Conservation (phyloP, 129 eudicot species). For the Tagetes patula region DNA sequence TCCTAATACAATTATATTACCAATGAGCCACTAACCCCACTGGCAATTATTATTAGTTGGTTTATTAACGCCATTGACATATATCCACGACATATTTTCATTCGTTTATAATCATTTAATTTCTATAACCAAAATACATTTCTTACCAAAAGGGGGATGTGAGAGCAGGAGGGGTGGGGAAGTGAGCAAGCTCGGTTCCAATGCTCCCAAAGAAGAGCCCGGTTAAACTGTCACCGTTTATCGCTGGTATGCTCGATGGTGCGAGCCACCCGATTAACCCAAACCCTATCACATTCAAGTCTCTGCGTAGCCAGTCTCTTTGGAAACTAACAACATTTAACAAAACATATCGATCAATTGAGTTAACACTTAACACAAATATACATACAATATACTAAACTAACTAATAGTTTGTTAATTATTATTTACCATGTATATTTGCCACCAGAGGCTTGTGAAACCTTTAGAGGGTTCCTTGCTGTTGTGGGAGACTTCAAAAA, state of each 20-base stretch:
- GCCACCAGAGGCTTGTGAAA: slow-evolving; percentile 58
- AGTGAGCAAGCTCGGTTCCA: slow-evolving; percentile 87
- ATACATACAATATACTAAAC: not conserved
- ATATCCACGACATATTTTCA: too few species aligned
- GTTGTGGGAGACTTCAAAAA: slow-evolving; percentile 50
- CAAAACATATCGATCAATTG: not conserved
- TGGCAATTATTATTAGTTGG: too few species aligned
- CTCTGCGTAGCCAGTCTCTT: slow-evolving; percentile 87
- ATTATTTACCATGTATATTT: slow-evolving; percentile 66
- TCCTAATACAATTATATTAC: too few species aligned
- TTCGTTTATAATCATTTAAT: too few species aligned
- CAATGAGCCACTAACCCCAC: too few species aligned
- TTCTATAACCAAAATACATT: not conserved
- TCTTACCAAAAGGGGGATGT: slow-evolving; percentile 78
- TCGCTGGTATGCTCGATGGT: slow-evolving; percentile 83
- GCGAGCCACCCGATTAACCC: slow-evolving; percentile 95
- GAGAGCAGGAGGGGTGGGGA: slow-evolving; percentile 93
- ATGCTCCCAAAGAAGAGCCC: slow-evolving; percentile 86
- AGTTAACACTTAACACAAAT: not conserved
- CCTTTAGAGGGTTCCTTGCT: slow-evolving; percentile 66
- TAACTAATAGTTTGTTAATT: not conserved
- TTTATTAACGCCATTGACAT: too few species aligned
- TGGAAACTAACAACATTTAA: slow-evolving; percentile 43
- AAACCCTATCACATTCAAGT: slow-evolving; percentile 92
- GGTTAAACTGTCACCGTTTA: slow-evolving; percentile 80